phyloP scores from a whole-genome alignment of 2,329 filamentous ascomycete species.

The Waltergamsia citrina region DNA sequence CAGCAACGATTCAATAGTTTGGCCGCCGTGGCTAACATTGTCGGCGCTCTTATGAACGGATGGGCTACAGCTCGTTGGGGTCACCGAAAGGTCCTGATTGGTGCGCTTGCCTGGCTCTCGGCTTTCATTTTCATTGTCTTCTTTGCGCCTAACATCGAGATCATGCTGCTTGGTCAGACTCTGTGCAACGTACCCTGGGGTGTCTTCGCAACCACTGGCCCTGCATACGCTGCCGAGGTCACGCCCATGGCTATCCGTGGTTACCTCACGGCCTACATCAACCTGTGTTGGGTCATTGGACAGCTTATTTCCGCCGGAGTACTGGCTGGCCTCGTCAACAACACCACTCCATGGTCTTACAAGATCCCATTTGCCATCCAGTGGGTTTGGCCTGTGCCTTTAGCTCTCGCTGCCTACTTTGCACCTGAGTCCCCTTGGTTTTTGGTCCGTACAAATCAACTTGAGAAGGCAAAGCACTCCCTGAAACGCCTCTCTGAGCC shows the following conservation, averaged over 20 bases:
- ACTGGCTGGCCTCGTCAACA: slow-evolving; percentile 24
- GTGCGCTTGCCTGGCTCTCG: slow-evolving; percentile 26
- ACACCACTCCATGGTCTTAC: slow-evolving; percentile 24
- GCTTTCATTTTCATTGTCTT: slow-evolving; percentile 38
- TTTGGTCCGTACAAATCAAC: slow-evolving; percentile 20
- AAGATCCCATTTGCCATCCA: slow-evolving; percentile 29
- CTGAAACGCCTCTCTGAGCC: slow-evolving; percentile 20
- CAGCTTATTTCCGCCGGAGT: slow-evolving; percentile 31
- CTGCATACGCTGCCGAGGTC: slow-evolving; percentile 33
- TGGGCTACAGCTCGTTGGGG: slow-evolving; percentile 30
- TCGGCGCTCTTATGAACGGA: slow-evolving; percentile 30
- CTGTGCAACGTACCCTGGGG: slow-evolving; percentile 32
- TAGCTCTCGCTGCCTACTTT: slow-evolving; percentile 19
- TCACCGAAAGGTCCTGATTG: slow-evolving; percentile 32
- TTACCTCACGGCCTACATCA: slow-evolving; percentile 32
- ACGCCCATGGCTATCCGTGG: slow-evolving; percentile 29
- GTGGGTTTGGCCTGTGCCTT: slow-evolving; percentile 25
- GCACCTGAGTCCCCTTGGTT: slow-evolving; percentile 28
- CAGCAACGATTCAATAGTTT: slow-evolving; percentile 35
- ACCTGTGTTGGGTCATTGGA: slow-evolving; percentile 33
- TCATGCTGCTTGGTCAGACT: slow-evolving; percentile 30
- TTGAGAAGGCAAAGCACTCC: slow-evolving; percentile 19
- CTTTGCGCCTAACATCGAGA: slow-evolving; percentile 32
- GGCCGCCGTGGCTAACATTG: slow-evolving; percentile 23
- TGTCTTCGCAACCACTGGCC: slow-evolving; percentile 32